These are phyloP conservation scores for Malus orientalis DNA, from an alignment of 306 rosid species.

Conservation along the genomic window DNA sequence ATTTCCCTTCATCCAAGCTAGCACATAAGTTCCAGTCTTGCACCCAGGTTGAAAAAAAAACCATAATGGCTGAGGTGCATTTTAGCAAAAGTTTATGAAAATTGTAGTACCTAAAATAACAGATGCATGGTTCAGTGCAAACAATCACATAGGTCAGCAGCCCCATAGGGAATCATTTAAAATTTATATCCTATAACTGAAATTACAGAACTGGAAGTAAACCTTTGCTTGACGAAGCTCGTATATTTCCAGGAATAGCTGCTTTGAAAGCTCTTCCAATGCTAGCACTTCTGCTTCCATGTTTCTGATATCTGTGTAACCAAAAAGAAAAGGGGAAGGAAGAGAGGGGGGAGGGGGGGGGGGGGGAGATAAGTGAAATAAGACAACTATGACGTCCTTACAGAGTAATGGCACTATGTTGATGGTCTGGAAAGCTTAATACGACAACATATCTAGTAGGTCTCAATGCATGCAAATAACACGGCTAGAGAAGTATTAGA, in stretches of 20 bases:
- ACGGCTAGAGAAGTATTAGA: not conserved
- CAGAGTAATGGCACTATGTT: not conserved
- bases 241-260: constrained; percentile 88
- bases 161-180: not conserved
- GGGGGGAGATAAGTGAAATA: not conserved
- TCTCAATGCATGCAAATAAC: not conserved
- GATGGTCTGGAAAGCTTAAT: not conserved
- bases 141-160: not conserved
- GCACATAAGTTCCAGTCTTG: not conserved
- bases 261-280: constrained; percentile 93
- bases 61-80: not conserved
- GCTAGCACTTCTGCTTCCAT: constrained; percentile 92
- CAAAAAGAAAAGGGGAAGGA: not conserved
- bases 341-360: not conserved
- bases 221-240: constrained; percentile 99
- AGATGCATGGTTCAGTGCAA: not conserved
- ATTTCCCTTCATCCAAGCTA: not conserved
- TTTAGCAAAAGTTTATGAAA: not conserved
- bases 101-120: not conserved
- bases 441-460: not conserved
- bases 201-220: not conserved
- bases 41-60: not conserved
- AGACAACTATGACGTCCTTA: not conserved
- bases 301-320: constrained; percentile 57
- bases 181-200: not conserved